phyloP scores from a whole-genome alignment of 2,329 filamentous ascomycete genomes.

The Phyllosticta citrichinensis region DNA sequence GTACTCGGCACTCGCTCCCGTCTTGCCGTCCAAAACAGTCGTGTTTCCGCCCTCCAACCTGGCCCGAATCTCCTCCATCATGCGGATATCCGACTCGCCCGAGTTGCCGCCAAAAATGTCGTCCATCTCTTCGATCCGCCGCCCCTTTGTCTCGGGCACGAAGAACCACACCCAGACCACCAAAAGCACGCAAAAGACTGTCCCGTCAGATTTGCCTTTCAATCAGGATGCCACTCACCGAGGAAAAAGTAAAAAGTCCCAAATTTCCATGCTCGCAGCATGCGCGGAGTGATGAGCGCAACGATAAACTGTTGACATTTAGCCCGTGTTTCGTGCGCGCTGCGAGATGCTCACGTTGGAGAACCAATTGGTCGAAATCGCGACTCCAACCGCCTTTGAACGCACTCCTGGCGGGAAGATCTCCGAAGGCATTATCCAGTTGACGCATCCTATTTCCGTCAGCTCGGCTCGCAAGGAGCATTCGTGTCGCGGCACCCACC shows the following conservation, averaged over 20 bases:
- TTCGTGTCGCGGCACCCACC: not conserved
- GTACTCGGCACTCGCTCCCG: not conserved
- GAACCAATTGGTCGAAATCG: not conserved
- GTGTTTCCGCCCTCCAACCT: not conserved
- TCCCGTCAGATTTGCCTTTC: not conserved
- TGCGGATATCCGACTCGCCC: not conserved
- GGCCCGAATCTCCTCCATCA: not conserved
- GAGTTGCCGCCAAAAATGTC: slow-evolving; percentile 48
- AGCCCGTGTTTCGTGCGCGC: not conserved
- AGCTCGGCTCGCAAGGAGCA: not conserved
- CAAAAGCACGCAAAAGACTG: slow-evolving; percentile 13
- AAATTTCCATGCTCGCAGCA: not conserved
- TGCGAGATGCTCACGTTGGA: not conserved
- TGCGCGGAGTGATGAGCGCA: not conserved
- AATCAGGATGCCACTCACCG: not conserved
- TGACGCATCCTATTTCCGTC: not conserved
- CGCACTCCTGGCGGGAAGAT: not conserved
- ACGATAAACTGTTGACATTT: not conserved
- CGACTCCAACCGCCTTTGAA: not conserved
- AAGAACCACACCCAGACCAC: slow-evolving; percentile 47
- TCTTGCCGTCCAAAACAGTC: not conserved
- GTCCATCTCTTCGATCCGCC: slow-evolving; percentile 49
- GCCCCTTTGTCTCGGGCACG: slow-evolving; percentile 45
- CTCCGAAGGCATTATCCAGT: not conserved
- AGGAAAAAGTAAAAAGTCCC: slow-evolving; percentile 1